A percentile compares a stretch with the other conserved stretches of the same genome.
Conservation (phyloP, 768 basidiomycete genomes). For the Trametes meyenii region DNA sequence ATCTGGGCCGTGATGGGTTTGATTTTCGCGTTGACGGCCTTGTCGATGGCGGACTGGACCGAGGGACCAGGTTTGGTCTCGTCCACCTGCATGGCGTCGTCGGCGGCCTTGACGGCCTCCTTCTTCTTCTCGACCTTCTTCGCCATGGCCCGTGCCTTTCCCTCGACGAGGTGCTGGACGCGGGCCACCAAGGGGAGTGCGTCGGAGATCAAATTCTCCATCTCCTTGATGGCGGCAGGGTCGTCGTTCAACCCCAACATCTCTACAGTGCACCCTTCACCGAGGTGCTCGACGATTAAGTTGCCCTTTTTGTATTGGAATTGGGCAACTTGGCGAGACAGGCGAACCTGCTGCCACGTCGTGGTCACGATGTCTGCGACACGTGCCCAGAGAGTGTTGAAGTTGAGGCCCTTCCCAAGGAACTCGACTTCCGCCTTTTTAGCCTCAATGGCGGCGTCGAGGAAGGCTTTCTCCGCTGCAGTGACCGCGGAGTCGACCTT, state of each 20-base stretch:
- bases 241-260: too few relatives aligned
- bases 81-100: neutral
- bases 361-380: too few relatives aligned
- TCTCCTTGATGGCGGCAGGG: too few relatives aligned
- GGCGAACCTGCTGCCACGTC: too few relatives aligned
- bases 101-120: neutral
- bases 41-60: slow-evolving; percentile 9
- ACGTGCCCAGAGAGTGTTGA: too few relatives aligned
- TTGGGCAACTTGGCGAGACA: too few relatives aligned
- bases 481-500: neutral
- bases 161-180: neutral
- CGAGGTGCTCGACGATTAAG: too few relatives aligned
- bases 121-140: neutral
- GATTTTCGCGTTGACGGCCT: neutral
- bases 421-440: too few relatives aligned
- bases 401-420: too few relatives aligned
- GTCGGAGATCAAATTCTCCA: neutral
- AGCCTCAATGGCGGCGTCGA: too few relatives aligned
- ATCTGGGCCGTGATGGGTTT: neutral
- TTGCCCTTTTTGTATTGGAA: too few relatives aligned
- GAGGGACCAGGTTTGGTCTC: neutral
- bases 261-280: too few relatives aligned
- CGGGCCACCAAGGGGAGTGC: neutral
- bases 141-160: neutral
- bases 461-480: neutral